A percentile compares a stretch with the other conserved stretches of the same genome.
These are phyloP conservation scores for Gymnopilus dilepis DNA, from an alignment of 768 basidiomycete species.

Conservation along the genomic window DNA sequence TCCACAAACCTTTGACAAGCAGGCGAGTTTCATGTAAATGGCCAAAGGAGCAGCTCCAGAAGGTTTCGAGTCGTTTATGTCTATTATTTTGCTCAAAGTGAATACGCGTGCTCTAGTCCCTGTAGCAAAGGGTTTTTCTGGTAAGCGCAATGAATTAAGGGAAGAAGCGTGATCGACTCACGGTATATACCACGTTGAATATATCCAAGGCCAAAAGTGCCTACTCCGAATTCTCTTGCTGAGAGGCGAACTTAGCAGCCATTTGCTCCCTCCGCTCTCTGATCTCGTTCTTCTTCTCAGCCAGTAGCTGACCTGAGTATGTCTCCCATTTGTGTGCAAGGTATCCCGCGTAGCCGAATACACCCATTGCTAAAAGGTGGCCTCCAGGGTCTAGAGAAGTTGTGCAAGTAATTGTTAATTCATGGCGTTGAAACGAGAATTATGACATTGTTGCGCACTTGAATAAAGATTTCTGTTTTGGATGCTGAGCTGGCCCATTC, in stretches of 20 bases:
- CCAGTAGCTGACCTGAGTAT: conserved; percentile 63
- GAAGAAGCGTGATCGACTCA: conserved; percentile 5
- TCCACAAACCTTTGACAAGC: neutral
- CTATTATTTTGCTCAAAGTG: neutral
- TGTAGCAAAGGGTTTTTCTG: neutral
- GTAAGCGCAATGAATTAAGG: neutral
- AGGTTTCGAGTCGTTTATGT: neutral
- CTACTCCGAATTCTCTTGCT: conserved; percentile 13
- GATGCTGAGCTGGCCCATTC: conserved; percentile 88
- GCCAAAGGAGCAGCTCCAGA: neutral
- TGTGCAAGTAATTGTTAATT: neutral
- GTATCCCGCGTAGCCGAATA: conserved; percentile 78
- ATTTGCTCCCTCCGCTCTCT: conserved; percentile 51
- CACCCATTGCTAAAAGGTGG: conserved; percentile 70
- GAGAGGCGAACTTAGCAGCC: conserved; percentile 36
- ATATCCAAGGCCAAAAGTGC: conserved; percentile 10
- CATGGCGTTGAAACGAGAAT: conserved; percentile 2
- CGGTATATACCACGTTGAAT: conserved; percentile 13
- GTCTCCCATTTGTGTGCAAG: conserved; percentile 73
- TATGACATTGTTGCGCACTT: conserved; percentile 57
- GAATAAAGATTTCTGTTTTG: conserved; percentile 79
- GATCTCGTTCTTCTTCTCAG: conserved; percentile 67
- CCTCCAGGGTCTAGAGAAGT: conserved; percentile 65
- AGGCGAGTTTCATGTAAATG: neutral
- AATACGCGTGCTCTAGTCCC: conserved; percentile 11